Conservation (phyloP, 2,329 filamentous ascomycete species). For the Stachybotrys chartarum region DNA sequence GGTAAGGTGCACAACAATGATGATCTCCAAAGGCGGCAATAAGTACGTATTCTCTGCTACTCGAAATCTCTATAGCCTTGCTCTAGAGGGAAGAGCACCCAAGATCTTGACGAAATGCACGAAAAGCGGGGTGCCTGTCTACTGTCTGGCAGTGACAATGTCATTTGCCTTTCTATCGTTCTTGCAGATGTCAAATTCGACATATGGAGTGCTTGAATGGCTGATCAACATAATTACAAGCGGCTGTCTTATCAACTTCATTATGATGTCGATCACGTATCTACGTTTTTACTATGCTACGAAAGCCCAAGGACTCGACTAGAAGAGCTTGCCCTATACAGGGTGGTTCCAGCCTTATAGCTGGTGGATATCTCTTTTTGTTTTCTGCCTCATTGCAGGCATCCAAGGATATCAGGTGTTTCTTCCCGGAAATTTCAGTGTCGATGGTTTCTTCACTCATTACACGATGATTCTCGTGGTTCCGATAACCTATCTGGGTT, state of each 20-base stretch:
- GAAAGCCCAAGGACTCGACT: constrained; percentile 41
- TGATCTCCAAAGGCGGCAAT: no score
- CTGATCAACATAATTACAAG: constrained; percentile 47
- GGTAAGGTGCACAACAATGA: no score
- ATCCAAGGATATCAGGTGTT: constrained; percentile 49
- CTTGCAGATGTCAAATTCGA: constrained; percentile 38
- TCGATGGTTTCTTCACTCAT: constrained; percentile 39
- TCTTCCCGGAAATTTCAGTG: constrained; percentile 33
- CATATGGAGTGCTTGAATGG: constrained; percentile 41
- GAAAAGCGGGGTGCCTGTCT: constrained; percentile 51
- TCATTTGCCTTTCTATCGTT: constrained; percentile 43
- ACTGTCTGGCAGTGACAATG: constrained; percentile 45
- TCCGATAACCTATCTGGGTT: constrained; percentile 44
- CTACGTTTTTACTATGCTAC: constrained; percentile 42
- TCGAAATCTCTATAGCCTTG: constrained; percentile 40
- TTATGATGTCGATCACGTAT: constrained; percentile 42
- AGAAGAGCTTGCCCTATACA: constrained; percentile 40
- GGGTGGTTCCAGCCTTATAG: constrained; percentile 52
- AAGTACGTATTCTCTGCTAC: constrained; percentile 42
- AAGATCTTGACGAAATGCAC: constrained; percentile 49
- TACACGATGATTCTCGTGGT: constrained; percentile 51
- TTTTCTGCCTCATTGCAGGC: constrained; percentile 34
- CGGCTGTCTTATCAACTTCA: constrained; percentile 52
- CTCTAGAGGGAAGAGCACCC: constrained; percentile 38
- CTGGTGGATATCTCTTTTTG: constrained; percentile 34